Evolutionary conservation across 2,329 filamentous ascomycete species (phyloP).

Genomic region (Colletotrichum tabaci): DNA sequence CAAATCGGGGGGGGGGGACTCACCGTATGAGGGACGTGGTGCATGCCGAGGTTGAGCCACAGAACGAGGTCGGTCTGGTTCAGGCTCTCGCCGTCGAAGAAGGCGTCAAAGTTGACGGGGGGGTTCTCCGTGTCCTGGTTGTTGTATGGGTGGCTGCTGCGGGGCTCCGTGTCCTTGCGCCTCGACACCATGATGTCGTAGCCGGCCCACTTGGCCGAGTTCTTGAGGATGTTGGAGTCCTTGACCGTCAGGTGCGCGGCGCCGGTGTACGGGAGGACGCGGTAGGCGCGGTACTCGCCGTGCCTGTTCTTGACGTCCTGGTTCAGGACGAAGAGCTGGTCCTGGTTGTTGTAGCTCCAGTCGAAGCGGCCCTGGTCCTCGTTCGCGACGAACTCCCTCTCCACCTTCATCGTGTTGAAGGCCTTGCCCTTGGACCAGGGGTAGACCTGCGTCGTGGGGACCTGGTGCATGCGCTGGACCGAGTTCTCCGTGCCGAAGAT

Average conservation of each 20-base stretch:
- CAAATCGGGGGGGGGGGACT: background rate
- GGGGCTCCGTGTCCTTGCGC: slow-evolving; percentile 68
- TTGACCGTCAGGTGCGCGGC: slow-evolving; percentile 62
- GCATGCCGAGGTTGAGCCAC: slow-evolving; percentile 70
- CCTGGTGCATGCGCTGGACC: slow-evolving; percentile 54
- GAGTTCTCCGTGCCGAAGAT: slow-evolving; percentile 64
- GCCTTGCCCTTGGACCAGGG: slow-evolving; percentile 64
- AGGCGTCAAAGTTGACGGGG: slow-evolving; percentile 64
- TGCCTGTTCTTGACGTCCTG: slow-evolving; percentile 62
- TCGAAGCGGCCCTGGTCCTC: slow-evolving; percentile 62
- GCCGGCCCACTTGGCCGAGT: slow-evolving; percentile 63
- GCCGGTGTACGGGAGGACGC: slow-evolving; percentile 58
- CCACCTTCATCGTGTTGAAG: slow-evolving; percentile 67
- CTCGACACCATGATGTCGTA: slow-evolving; percentile 66
- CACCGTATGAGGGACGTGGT: slow-evolving; percentile 68
- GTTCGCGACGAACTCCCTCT: slow-evolving; percentile 57
- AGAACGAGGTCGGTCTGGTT: slow-evolving; percentile 58
- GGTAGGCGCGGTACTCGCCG: slow-evolving; percentile 68
- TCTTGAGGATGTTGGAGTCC: slow-evolving; percentile 62
- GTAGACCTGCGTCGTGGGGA: slow-evolving; percentile 54
- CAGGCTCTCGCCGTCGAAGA: slow-evolving; percentile 58
- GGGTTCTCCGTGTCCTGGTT: slow-evolving; percentile 62
- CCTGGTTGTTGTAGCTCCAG: slow-evolving; percentile 63
- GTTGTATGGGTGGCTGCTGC: slow-evolving; percentile 61
- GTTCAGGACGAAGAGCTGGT: slow-evolving; percentile 67